Percentiles rank a stretch among this genome's conserved stretches.
phyloP scores from a whole-genome alignment of 331 rosid species.

The Malus hybrid region DNA sequence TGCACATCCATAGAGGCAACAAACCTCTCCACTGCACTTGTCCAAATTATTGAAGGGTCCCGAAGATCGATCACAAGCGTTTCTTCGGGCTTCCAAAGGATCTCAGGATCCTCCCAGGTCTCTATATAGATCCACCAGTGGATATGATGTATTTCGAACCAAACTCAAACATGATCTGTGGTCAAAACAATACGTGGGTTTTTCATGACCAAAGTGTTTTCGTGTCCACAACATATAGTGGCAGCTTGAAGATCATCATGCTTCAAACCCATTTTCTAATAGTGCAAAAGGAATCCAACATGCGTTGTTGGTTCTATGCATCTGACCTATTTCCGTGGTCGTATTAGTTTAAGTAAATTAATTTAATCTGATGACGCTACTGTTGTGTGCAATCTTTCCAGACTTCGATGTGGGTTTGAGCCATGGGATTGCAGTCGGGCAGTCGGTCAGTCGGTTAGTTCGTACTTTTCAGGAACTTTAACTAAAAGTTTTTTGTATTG shows the following conservation, averaged over 20 bases:
- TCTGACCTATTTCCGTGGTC: conserved; percentile 2
- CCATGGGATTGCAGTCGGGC: conserved; percentile 5
- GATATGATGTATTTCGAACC: not conserved
- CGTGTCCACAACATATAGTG: not conserved
- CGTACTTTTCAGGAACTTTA: too few relatives aligned
- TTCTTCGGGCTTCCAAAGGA: too few relatives aligned
- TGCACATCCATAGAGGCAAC: too few relatives aligned
- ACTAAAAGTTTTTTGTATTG: too few relatives aligned
- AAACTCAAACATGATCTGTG: not conserved
- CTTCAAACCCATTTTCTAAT: not conserved
- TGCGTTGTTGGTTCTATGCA: not conserved
- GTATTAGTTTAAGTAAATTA: not conserved
- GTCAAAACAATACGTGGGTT: not conserved
- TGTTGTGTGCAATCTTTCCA: not conserved
- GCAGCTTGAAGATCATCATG: not conserved
- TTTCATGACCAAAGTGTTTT: too few relatives aligned
- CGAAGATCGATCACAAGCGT: too few relatives aligned
- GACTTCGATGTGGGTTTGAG: not conserved
- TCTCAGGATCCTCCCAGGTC: too few relatives aligned
- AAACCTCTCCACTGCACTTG: too few relatives aligned
- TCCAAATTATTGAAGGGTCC: too few relatives aligned
- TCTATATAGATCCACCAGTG: too few relatives aligned
- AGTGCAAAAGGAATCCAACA: not conserved
- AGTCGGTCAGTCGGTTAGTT: not conserved
- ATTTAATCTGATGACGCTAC: not conserved